Percentiles rank a stretch among this genome's conserved stretches.
Conservation (phyloP, 2,329 filamentous ascomycete genomes). For the Xylariaceae sp. region DNA sequence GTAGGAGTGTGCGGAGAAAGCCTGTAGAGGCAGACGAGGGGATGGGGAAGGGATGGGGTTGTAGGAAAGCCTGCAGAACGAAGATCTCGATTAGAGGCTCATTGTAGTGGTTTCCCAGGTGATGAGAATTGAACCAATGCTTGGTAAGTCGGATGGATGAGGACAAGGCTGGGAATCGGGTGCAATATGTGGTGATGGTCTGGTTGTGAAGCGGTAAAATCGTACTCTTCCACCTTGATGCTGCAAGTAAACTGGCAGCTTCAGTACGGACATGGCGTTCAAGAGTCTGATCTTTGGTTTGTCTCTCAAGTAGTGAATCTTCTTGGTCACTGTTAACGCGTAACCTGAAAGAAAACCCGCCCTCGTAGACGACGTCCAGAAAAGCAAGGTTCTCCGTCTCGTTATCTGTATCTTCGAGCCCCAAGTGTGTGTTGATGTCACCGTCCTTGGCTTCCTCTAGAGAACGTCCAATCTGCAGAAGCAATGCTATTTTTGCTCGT, state of each 20-base stretch:
- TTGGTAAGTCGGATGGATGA: constrained; percentile 81
- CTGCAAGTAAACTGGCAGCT: constrained; percentile 63
- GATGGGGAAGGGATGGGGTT: constrained; percentile 73
- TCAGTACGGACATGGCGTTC: constrained; percentile 64
- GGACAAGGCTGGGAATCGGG: constrained; percentile 74
- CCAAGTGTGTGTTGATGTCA: constrained; percentile 62
- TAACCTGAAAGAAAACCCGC: constrained; percentile 72
- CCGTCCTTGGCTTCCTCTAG: constrained; percentile 58
- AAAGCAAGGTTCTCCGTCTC: constrained; percentile 74
- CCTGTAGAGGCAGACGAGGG: constrained; percentile 76
- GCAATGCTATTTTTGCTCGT: constrained; percentile 86
- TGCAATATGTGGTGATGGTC: constrained; percentile 74
- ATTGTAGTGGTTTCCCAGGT: constrained; percentile 70
- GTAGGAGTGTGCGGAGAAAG: constrained; percentile 74
- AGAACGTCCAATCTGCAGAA: constrained; percentile 70
- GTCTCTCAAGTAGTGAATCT: constrained; percentile 72
- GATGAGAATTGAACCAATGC: constrained; percentile 67
- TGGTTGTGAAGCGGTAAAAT: constrained; percentile 77
- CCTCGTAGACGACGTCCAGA: constrained; percentile 73
- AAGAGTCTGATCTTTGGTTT: constrained; percentile 67
- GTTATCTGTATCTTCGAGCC: constrained; percentile 70
- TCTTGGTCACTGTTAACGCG: constrained; percentile 89
- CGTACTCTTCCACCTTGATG: constrained; percentile 67
- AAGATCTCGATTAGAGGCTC: constrained; percentile 84
- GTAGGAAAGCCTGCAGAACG: constrained; percentile 71